Evolutionary conservation across 2,329 filamentous ascomycete species (phyloP), one percentile per base, ranked within the genome.

Genomic region (Exophiala calicioides): DNA sequence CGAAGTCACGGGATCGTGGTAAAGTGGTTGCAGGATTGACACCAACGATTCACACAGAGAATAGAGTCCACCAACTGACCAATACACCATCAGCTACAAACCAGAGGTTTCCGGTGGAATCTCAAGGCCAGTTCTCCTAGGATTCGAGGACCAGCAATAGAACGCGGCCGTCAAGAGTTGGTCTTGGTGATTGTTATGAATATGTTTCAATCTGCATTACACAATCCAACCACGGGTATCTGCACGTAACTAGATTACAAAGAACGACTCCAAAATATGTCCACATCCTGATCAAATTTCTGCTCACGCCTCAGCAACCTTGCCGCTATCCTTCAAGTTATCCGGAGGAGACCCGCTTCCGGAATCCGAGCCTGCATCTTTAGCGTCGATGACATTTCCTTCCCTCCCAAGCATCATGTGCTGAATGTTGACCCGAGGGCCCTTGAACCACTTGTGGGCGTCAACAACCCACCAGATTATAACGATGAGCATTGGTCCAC

Each of bases 371-470:
- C 48, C 44, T 5, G 29, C 42, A 12, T 55, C 52, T 21, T 55
- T 55, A 3, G 44, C 71, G 15, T 71, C 67, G 0, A 74, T 57
- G 13, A 69, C 59, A 33, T 66, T 65, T 1, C 61, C 68, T 3
- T 65, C 64, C 2, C 58, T 50, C 4, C 70, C 71, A 10, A 71
- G 60, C 71, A 75, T 75, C 27, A 58, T 70, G 37, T 61, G 58
- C 24, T 57, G 45, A 31, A 65, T 58, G 43, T 65, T 66, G 50
- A 65, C 59, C 39, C 55, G 60, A 0, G 63, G 63, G 29, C 63
- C 63, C 29, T 55, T 63, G 58, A 66, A 66, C 63, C 63, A 66
- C 37, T 64, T 63, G 15, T 61, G 51, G 9, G 61, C 63, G 46
- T 60, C 58, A 19, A 65, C 54, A 3, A 57, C 57, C 42, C 60